These are phyloP conservation scores for Colletotrichum shisoi DNA, from an alignment of 2,329 filamentous ascomycete genomes.

Conservation along the genomic window DNA sequence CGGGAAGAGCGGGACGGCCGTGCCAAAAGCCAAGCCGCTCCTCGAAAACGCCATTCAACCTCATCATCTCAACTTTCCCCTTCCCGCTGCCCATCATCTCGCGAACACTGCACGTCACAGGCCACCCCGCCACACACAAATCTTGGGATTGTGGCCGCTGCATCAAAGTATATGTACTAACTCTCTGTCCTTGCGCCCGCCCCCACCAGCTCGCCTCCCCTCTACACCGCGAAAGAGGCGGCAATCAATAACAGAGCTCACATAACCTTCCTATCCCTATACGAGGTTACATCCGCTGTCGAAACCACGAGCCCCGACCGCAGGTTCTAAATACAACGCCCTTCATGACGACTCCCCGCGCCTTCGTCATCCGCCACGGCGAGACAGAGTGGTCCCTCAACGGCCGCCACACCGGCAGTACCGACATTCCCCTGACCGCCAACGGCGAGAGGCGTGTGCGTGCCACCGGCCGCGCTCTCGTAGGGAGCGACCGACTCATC, in stretches of 20 bases:
- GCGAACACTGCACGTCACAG: slow-evolving; percentile 7
- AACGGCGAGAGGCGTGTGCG: slow-evolving; percentile 80
- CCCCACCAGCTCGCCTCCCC: slow-evolving; percentile 5
- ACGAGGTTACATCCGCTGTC: slow-evolving; percentile 22
- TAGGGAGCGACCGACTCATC: slow-evolving; percentile 84
- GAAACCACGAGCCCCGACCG: not conserved
- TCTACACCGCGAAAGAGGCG: not conserved
- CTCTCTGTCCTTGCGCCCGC: not conserved
- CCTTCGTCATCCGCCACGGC: slow-evolving; percentile 87
- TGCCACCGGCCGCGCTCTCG: slow-evolving; percentile 81
- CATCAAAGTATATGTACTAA: not conserved
- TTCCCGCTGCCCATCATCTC: not conserved
- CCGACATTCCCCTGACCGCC: slow-evolving; percentile 84
- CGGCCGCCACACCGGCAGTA: slow-evolving; percentile 81
- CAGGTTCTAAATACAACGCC: not conserved
- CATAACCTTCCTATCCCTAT: slow-evolving; percentile 18
- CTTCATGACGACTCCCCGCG: slow-evolving; percentile 65
- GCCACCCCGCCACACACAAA: not conserved
- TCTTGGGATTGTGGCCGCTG: not conserved
- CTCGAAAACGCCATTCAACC: slow-evolving; percentile 15
- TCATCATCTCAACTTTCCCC: slow-evolving; percentile 23
- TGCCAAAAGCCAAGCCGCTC: slow-evolving; percentile 20
- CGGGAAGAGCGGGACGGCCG: slow-evolving; percentile 30
- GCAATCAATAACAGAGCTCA: slow-evolving; percentile 9
- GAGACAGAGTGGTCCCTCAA: slow-evolving; percentile 95